Conservation (phyloP, 2,329 filamentous ascomycete genomes). For the Myriangium duriaei region DNA sequence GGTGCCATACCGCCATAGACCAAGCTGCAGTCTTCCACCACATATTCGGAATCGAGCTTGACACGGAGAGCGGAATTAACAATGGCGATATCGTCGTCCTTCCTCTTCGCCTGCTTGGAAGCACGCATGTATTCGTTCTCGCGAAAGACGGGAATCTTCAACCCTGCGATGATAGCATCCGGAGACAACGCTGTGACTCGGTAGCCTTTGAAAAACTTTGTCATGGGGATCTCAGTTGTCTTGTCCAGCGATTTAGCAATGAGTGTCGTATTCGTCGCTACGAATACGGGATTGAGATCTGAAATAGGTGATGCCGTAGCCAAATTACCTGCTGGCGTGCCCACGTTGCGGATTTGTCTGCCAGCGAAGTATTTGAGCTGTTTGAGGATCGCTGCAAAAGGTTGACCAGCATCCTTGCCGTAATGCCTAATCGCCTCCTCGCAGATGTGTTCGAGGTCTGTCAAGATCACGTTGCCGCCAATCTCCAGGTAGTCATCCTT, state of each 20-base stretch:
- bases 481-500: slow-evolving; percentile 75
- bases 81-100: slow-evolving; percentile 97
- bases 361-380: slow-evolving; percentile 93
- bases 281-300: slow-evolving; percentile 86
- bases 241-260: slow-evolving; percentile 64
- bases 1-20: slow-evolving; percentile 95
- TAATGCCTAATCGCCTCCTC: slow-evolving; percentile 69
- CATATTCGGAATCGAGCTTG: slow-evolving; percentile 52
- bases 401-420: slow-evolving; percentile 56
- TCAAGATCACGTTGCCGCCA: slow-evolving; percentile 83
- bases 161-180: slow-evolving; percentile 72
- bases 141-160: slow-evolving; percentile 68
- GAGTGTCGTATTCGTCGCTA: slow-evolving; percentile 71
- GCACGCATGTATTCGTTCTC: slow-evolving; percentile 73
- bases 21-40: slow-evolving; percentile 62
- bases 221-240: slow-evolving; percentile 80
- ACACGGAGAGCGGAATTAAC: slow-evolving; percentile 79
- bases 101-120: slow-evolving; percentile 94
- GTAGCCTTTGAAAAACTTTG: slow-evolving; percentile 85
- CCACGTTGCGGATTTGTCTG: slow-evolving; percentile 92
- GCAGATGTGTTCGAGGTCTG: slow-evolving; percentile 78
- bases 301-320: slow-evolving; percentile 93
- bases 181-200: slow-evolving; percentile 67
- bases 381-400: slow-evolving; percentile 84
- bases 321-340: slow-evolving; percentile 86